Conservation (phyloP, 2,329 filamentous ascomycete species). For the Orbilia javanica region DNA sequence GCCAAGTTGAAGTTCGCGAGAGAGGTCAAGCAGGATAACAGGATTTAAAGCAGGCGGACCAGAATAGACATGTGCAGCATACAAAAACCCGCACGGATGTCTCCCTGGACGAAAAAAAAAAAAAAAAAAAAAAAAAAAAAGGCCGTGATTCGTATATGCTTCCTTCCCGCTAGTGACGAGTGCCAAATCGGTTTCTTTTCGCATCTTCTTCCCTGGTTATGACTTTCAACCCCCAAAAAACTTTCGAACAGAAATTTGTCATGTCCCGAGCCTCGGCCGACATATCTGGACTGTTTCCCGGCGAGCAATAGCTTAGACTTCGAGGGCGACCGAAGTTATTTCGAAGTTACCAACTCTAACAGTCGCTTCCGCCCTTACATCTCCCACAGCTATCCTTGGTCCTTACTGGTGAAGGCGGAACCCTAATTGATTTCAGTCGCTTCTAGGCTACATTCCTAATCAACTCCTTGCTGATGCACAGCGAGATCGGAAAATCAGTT, state of each 20-base stretch:
- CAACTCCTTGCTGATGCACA: neutral
- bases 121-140: no score
- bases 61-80: conserved; percentile 31
- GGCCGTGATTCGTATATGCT: conserved; percentile 18
- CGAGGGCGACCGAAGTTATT: conserved; percentile 8
- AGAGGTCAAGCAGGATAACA: conserved; percentile 14
- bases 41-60: neutral
- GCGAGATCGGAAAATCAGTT: conserved; percentile 17
- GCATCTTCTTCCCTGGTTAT: neutral
- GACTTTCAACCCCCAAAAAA: neutral
- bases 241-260: neutral
- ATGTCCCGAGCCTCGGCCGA: neutral
- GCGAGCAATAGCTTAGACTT: neutral
- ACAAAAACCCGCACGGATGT: conserved; percentile 54
- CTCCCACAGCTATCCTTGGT: neutral
- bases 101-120: no score
- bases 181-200: neutral
- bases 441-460: neutral
- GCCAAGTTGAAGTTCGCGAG: conserved; percentile 51
- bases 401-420: neutral
- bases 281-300: neutral
- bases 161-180: conserved; percentile 6
- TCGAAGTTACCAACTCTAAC: conserved; percentile 28
- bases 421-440: conserved; percentile 10
- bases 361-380: neutral